phyloP scores from a whole-genome alignment of 768 basidiomycete genomes.

The Suillus fuscotomentosus region DNA sequence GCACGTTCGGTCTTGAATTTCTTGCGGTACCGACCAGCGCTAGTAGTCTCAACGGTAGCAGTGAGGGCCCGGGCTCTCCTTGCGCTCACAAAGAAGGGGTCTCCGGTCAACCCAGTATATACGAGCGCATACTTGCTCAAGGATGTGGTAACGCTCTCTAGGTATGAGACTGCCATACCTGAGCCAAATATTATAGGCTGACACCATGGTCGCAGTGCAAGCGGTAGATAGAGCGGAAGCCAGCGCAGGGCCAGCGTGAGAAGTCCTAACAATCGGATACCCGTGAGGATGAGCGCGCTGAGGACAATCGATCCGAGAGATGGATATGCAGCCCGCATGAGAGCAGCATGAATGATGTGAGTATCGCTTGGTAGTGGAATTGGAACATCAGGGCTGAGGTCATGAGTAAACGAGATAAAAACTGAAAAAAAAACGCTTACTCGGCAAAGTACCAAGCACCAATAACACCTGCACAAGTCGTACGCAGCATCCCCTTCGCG shows the following conservation, averaged over 20 bases:
- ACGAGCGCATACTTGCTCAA: conserved; percentile 66
- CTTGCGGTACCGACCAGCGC: conserved; percentile 39
- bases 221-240: conserved; percentile 52
- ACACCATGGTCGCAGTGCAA: conserved; percentile 39
- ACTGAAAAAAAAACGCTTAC: conserved; percentile 33
- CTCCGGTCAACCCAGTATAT: conserved; percentile 76
- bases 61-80: conserved; percentile 57
- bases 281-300: conserved; percentile 73
- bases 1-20: conserved; percentile 60
- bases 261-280: conserved; percentile 58
- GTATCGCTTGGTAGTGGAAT: conserved; percentile 53
- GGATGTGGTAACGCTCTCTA: conserved; percentile 47
- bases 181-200: conserved; percentile 37
- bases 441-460: conserved; percentile 90
- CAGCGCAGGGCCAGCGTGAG: conserved; percentile 50
- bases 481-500: conserved; percentile 74
- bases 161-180: conserved; percentile 39
- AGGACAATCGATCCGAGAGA: conserved; percentile 80
- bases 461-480: conserved; percentile 77
- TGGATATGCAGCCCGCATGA: conserved; percentile 76
- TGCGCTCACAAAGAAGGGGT: conserved; percentile 61
- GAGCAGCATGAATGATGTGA: conserved; percentile 72
- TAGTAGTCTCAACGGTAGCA: conserved; percentile 48
- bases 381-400: conserved; percentile 25
- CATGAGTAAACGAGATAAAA: conserved; percentile 6